These are phyloP conservation scores for Xylariaceae sp. DNA, from an alignment of 2,329 filamentous ascomycete species.

Conservation along the genomic window DNA sequence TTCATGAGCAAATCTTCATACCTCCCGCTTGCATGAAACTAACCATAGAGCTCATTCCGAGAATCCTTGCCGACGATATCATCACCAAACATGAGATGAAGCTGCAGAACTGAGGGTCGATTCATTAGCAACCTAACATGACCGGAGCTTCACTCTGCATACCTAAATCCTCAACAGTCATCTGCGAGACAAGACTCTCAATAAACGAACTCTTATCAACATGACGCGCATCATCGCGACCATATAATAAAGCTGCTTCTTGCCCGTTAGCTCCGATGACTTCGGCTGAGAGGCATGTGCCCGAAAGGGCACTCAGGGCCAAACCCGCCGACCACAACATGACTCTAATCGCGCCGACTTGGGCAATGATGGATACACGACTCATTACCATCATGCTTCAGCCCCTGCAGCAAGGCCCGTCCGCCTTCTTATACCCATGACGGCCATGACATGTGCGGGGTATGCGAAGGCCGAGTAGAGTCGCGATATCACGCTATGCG, in stretches of 20 bases:
- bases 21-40: neutral
- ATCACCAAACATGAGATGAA: slow-evolving; percentile 41
- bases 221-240: neutral
- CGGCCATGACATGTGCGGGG: too few species aligned
- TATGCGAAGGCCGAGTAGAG: too few species aligned
- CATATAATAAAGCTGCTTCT: neutral
- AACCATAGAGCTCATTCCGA: slow-evolving; percentile 36
- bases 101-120: slow-evolving; percentile 34
- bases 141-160: slow-evolving; percentile 1
- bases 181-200: slow-evolving; percentile 28
- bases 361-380: neutral
- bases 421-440: too few species aligned
- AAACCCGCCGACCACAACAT: slow-evolving; percentile 7
- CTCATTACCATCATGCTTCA: neutral
- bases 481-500: too few species aligned
- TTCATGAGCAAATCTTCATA: slow-evolving; percentile 7
- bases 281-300: neutral
- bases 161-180: slow-evolving; percentile 33
- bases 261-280: neutral
- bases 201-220: slow-evolving; percentile 27
- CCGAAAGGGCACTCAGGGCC: neutral
- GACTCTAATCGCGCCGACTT: neutral
- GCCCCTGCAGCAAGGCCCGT: neutral
- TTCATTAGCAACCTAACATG: neutral
- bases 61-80: slow-evolving; percentile 37